These are phyloP conservation scores for Lactifluus subvellereus DNA, from an alignment of 768 basidiomycete genomes.

Conservation along the genomic window DNA sequence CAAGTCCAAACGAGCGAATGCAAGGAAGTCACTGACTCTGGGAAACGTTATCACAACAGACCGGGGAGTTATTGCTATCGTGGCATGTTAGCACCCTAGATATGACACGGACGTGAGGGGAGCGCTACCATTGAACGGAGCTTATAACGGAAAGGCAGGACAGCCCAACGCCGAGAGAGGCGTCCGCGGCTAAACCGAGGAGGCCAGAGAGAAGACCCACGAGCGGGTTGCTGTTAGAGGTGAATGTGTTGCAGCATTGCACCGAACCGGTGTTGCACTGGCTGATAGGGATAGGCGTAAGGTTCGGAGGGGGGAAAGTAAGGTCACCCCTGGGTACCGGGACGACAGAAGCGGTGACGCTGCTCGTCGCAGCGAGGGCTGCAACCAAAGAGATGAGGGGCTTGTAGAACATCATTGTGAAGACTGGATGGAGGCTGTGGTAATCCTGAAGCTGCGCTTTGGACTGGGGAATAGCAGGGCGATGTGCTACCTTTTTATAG, in stretches of 20 bases:
- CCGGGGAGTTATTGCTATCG: background rate
- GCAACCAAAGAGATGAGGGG: constrained; percentile 5
- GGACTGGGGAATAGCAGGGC: background rate
- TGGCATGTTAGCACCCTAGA: background rate
- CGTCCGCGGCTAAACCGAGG: background rate
- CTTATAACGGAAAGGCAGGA: background rate
- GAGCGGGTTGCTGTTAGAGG: background rate
- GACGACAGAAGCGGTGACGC: background rate
- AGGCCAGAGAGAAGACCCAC: background rate
- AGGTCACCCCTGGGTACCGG: background rate
- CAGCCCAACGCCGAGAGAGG: background rate
- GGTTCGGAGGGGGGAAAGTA: too few species aligned
- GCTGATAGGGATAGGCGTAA: background rate
- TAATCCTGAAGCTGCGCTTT: background rate
- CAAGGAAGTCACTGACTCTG: background rate
- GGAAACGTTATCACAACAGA: background rate
- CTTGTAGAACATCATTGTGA: constrained; percentile 1
- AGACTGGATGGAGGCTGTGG: background rate
- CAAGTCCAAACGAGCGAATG: background rate
- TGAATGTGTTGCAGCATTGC: background rate
- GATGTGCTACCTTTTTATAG: background rate
- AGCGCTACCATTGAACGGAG: background rate
- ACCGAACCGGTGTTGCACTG: background rate
- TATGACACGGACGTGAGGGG: background rate
- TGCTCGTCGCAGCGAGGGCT: background rate